Evolutionary conservation across 2,329 filamentous ascomycete genomes (phyloP), one percentile per base, ranked within the genome.

Genomic region (Stachybotrys chartarum): DNA sequence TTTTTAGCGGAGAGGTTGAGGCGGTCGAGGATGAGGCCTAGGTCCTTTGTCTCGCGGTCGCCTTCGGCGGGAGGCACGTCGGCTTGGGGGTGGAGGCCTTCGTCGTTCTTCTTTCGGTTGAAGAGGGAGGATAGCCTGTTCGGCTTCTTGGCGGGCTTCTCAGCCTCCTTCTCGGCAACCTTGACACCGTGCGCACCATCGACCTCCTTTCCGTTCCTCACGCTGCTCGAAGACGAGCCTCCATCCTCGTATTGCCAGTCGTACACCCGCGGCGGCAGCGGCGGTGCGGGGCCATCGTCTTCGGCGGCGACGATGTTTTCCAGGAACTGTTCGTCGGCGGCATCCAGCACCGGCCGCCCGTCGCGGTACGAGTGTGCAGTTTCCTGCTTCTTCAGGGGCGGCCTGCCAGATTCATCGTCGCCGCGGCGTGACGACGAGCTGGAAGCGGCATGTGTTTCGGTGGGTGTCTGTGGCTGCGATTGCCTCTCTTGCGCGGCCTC

Each of bases 1-100:
- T 96, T 92, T 61, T 87, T 82, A 6, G 90, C 88, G 6, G 88
- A 83, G 35, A 96, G 83, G 66, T 95, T 92, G 58, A 99, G 81
- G 49, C 89, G 83, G 66, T 96, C 88, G 31, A 99, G 86, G 24
- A 96, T 84, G 32, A 83, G 80, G 45, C 83, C 83, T 57, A 97
- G 83, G 63, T 97, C 94, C 65, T 91, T 85, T 62, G 71, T 72
- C 70, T 85, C 82, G 48, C 70, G 69, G 55, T 76, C 73, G 31
- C 67, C 80, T 68, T 71, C 77, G 55, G 59, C 72, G 58, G 61
- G 61, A 47, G 68, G 65, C 48, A 75, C 70, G 52, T 67, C 66
- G 48, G 75, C 73, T 18, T 68, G 67, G 54, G 68, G 68, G 53
- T 60, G 59, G 54, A 65, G 57, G 31, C 58, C 68, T 59, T 74